Evolutionary conservation across 306 rosid species (phyloP), one percentile per base, ranked within the genome.

Genomic region (Parietaria judaica): DNA sequence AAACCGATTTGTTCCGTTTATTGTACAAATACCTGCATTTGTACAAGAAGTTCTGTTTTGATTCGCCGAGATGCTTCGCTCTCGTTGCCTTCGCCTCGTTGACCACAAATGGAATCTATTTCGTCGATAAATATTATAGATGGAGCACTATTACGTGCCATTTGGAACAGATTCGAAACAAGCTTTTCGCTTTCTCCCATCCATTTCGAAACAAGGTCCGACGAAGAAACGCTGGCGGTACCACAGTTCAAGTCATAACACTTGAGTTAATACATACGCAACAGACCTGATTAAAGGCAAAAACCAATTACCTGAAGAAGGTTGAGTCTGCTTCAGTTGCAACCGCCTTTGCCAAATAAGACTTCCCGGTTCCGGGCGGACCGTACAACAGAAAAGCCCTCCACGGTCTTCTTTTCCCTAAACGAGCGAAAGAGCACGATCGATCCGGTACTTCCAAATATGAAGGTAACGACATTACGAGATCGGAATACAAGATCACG

Each of bases 151-250:
- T 94, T 96, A 16, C 97, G 97, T 46, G 99, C 99, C 99, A 94
- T 88, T 83, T 94, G 74, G 56, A 94, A 94, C 72, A 94, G 99
- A 67, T 94, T 94, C 59, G 99, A 86, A 74, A 94, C 99, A 60
- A 94, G 79, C 83, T 94, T 94, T 80, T 94, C 99, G 79, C 99
- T 94, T 76, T 94, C 99, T 69, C 99, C 99, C 99, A 94, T 94
- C 99, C 99, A 94, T 76, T 94, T 94, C 8, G 99, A 94, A 61
- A 94, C 99, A 67, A 94, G 79, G 77, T 94, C 99, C 46, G 99
- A 94, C 47, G 99, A 94, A 63, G 99, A 94, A 69, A 94, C 71
- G 78, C 99, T 94, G 73, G 55, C 8, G 23, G 45, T 41, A 62
- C 39, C 66, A 12, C 43, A 17, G 50, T 43, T 49, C 50, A 43